Conservation (phyloP, 1,284 basidiomycete genomes). For the Boletus semigastroideus region DNA sequence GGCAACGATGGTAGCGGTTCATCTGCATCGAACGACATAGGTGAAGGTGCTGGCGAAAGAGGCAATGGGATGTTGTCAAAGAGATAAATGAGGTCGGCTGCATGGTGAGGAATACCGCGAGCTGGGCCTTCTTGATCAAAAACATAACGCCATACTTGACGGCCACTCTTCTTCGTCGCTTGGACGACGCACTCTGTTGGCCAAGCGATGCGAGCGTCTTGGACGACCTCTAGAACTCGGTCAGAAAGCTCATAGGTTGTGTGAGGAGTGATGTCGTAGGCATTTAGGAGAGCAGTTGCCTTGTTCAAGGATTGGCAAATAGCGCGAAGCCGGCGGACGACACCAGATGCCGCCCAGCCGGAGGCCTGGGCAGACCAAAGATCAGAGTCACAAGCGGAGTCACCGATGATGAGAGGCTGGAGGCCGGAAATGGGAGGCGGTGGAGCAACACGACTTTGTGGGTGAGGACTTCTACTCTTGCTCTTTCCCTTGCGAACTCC, state of each 20-base stretch:
- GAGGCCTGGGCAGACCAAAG: constrained; percentile 59
- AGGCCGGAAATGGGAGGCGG: constrained; percentile 33
- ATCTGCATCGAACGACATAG: constrained; percentile 40
- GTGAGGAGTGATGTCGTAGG: constrained; percentile 64
- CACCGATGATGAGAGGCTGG: constrained; percentile 73
- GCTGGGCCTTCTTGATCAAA: constrained; percentile 76
- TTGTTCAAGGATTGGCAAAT: constrained; percentile 67
- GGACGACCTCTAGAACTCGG: constrained; percentile 65
- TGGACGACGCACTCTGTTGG: constrained; percentile 62
- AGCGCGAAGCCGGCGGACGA: constrained; percentile 65
- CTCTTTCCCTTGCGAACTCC: constrained; percentile 28
- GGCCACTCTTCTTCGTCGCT: constrained; percentile 47
- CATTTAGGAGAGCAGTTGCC: constrained; percentile 57
- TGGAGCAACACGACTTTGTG: constrained; percentile 29
- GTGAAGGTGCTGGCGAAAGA: constrained; percentile 34
- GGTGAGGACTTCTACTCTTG: constrained; percentile 32
- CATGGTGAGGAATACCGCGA: constrained; percentile 61
- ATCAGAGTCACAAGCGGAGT: constrained; percentile 63
- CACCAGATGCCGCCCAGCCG: constrained; percentile 58
- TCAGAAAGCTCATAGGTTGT: constrained; percentile 65
- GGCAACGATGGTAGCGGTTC: constrained; percentile 30
- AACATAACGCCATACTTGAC: constrained; percentile 69
- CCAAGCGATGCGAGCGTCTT: constrained; percentile 72
- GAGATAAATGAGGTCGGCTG: constrained; percentile 68
- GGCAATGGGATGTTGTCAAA: constrained; percentile 68